A percentile compares a stretch with the other conserved stretches of the same genome.
phyloP scores from a whole-genome alignment of 106 monocot species.

The Dioscorea alata region DNA sequence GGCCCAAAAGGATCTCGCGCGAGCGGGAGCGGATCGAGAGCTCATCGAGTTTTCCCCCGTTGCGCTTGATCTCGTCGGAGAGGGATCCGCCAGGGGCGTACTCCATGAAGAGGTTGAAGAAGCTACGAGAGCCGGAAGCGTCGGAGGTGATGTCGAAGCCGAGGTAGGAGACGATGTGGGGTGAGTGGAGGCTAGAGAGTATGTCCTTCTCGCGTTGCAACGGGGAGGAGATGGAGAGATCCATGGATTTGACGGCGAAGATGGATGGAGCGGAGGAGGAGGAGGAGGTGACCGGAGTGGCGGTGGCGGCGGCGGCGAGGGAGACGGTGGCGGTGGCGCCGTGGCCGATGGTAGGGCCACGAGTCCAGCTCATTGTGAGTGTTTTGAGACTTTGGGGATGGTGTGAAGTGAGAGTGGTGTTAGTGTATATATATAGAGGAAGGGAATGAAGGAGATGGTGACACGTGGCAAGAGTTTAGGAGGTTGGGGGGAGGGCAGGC shows the following conservation, averaged over 20 bases:
- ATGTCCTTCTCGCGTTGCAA: conserved; percentile 27
- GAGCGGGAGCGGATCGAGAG: conserved; percentile 11
- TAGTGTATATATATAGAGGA: not conserved
- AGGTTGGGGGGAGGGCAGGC: no score
- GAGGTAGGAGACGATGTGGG: conserved; percentile 36
- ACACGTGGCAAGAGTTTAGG: no score
- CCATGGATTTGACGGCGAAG: conserved; percentile 49
- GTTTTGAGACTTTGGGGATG: conserved; percentile 10
- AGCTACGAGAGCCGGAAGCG: not conserved
- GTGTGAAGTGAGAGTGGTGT: not conserved
- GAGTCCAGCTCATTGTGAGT: conserved; percentile 9
- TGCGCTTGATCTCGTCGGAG: conserved; percentile 24
- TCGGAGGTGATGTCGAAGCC: conserved; percentile 35
- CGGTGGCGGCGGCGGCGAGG: conserved; percentile 5
- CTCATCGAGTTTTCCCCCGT: conserved; percentile 36
- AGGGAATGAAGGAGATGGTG: not conserved
- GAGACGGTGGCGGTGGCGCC: conserved; percentile 44
- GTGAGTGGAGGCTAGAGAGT: conserved; percentile 24
- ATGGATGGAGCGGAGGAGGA: not conserved
- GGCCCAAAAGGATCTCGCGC: conserved; percentile 35
- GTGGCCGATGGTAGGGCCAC: conserved; percentile 21
- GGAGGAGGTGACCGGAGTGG: no score
- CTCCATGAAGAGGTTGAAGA: conserved; percentile 53
- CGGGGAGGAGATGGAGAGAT: conserved; percentile 8
- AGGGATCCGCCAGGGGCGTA: conserved; percentile 62